Conservation (phyloP, 208 protist genomes). For the Phytomonas serpens region DNA sequence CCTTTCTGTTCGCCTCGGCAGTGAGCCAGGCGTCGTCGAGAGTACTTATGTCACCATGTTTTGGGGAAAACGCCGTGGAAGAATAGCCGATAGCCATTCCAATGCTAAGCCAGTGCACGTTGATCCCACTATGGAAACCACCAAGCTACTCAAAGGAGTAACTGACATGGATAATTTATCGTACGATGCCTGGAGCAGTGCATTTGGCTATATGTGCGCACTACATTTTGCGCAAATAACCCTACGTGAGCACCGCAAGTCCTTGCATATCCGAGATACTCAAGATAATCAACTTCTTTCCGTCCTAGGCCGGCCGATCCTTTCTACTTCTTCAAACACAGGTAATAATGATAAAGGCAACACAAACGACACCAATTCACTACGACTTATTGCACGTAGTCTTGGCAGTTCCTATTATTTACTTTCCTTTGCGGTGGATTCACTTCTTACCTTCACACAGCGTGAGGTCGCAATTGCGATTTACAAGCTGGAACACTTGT, state of each 20-base stretch:
- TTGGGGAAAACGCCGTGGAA: conserved; percentile 47
- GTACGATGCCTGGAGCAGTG: conserved; percentile 65
- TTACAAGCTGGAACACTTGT: conserved; percentile 43
- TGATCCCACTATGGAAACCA: neutral
- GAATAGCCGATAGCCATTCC: neutral
- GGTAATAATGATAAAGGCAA: conserved; percentile 2
- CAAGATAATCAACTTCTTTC: conserved; percentile 30
- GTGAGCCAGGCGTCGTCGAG: conserved; percentile 17
- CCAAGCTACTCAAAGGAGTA: neutral
- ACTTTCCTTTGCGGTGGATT: conserved; percentile 69
- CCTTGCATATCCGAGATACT: conserved; percentile 40
- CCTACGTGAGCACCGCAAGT: conserved; percentile 55
- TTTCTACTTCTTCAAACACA: conserved; percentile 15
- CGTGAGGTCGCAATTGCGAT: conserved; percentile 32
- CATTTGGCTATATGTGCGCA: conserved; percentile 77
- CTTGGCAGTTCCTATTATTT: conserved; percentile 70
- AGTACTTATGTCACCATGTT: conserved; percentile 50
- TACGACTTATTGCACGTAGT: conserved; percentile 20
- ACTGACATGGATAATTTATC: conserved; percentile 9
- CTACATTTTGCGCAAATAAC: conserved; percentile 65
- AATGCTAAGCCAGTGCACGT: neutral
- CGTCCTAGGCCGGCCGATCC: conserved; percentile 20
- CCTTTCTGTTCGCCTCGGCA: conserved; percentile 37
- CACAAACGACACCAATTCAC: neutral
- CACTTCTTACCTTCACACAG: conserved; percentile 63